Conservation (phyloP, 1,139 yeast species). For the Suhomyces choctaworum region DNA sequence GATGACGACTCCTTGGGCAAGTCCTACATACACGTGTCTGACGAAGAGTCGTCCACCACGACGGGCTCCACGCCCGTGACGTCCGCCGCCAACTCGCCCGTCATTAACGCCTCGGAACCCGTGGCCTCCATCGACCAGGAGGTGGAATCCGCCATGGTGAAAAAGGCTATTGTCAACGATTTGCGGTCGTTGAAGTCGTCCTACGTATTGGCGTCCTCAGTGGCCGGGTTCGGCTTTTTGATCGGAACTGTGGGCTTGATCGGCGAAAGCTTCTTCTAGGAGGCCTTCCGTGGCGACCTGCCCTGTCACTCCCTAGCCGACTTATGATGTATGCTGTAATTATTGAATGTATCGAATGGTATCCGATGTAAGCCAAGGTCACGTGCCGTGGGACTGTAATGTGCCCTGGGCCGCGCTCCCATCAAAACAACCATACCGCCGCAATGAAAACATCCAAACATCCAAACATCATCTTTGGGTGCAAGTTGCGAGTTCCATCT, state of each 20-base stretch:
- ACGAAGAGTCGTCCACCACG: constrained; percentile 32
- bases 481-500: not conserved
- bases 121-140: constrained; percentile 37
- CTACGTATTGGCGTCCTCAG: constrained; percentile 37
- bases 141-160: constrained; percentile 40
- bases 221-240: constrained; percentile 43
- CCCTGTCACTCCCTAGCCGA: no score
- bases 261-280: constrained; percentile 44
- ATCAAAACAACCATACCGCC: constrained; percentile 14
- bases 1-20: constrained; percentile 45
- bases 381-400: not conserved
- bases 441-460: no score
- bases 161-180: constrained; percentile 39
- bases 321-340: not conserved
- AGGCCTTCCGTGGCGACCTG: not conserved
- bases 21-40: constrained; percentile 53
- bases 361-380: not conserved
- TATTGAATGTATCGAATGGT: not conserved
- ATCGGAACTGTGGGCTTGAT: constrained; percentile 49
- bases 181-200: constrained; percentile 32
- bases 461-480: constrained; percentile 11
- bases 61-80: constrained; percentile 30
- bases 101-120: constrained; percentile 14
- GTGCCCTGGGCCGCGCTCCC: not conserved
- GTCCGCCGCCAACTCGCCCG: constrained; percentile 36